Evolutionary conservation across 768 basidiomycete genomes (phyloP).

Genomic region (Chiua virens): DNA sequence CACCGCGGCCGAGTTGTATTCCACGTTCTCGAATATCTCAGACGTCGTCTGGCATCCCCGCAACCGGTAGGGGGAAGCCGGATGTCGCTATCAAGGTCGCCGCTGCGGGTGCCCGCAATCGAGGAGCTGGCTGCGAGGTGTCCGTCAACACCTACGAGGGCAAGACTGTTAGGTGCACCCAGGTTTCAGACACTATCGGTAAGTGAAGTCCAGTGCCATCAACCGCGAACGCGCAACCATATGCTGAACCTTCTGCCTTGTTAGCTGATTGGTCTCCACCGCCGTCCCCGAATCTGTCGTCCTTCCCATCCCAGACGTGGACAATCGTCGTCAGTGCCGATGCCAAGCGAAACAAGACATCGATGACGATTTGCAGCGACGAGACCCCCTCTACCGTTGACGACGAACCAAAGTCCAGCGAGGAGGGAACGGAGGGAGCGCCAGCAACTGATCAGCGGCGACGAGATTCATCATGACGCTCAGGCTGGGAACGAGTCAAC

Average conservation of each 20-base stretch:
- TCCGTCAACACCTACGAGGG: too few relatives aligned
- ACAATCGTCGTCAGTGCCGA: neutral
- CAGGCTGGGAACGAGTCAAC: too few relatives aligned
- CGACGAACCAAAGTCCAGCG: neutral
- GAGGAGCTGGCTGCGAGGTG: too few relatives aligned
- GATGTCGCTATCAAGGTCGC: neutral
- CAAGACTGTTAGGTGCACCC: too few relatives aligned
- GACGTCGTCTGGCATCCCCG: neutral
- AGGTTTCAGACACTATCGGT: too few relatives aligned
- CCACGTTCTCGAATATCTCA: neutral
- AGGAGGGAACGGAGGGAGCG: neutral
- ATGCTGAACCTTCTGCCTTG: too few relatives aligned
- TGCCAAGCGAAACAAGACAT: neutral
- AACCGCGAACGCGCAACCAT: too few relatives aligned
- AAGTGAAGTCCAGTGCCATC: too few relatives aligned
- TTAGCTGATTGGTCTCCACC: neutral
- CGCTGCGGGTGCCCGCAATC: neutral
- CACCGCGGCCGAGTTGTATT: neutral
- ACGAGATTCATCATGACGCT: neutral
- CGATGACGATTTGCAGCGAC: neutral
- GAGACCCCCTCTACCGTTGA: neutral
- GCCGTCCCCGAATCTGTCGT: neutral
- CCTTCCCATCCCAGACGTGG: conserved; percentile 1
- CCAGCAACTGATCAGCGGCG: neutral
- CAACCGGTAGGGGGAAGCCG: neutral